Conservation (phyloP, 768 basidiomycete genomes). For the Tephrocybe sp. region DNA sequence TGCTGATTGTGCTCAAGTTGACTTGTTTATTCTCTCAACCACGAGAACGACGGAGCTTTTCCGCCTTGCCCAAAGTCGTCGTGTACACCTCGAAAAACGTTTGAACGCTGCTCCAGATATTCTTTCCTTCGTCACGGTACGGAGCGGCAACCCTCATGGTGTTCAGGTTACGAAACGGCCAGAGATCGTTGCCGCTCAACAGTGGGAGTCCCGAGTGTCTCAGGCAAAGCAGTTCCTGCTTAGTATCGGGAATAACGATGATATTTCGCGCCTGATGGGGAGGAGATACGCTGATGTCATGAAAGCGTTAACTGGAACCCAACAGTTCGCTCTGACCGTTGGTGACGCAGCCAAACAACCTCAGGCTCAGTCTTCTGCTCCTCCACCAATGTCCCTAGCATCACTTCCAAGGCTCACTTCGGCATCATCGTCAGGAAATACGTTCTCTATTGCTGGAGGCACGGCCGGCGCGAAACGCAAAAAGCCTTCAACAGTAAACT, state of each 20-base stretch:
- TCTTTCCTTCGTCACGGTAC: slow-evolving; percentile 23
- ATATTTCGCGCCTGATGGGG: slow-evolving; percentile 32
- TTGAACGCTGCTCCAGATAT: slow-evolving; percentile 22
- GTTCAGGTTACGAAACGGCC: slow-evolving; percentile 27
- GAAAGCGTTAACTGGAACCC: slow-evolving; percentile 21
- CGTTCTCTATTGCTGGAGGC: neutral
- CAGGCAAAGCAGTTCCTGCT: slow-evolving; percentile 26
- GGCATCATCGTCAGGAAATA: neutral
- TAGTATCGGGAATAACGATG: slow-evolving; percentile 25
- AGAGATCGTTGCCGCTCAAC: slow-evolving; percentile 18
- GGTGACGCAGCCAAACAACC: neutral
- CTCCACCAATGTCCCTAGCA: neutral
- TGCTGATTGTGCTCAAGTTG: slow-evolving; percentile 25
- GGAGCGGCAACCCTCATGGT: slow-evolving; percentile 25
- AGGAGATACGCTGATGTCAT: slow-evolving; percentile 28
- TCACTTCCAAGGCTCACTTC: neutral
- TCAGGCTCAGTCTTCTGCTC: too few relatives aligned
- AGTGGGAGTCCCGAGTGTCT: slow-evolving; percentile 24
- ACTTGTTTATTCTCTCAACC: slow-evolving; percentile 26
- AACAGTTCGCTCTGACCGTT: slow-evolving; percentile 2
- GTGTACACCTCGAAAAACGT: slow-evolving; percentile 24
- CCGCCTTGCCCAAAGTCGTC: slow-evolving; percentile 17
- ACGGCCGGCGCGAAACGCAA: slow-evolving; percentile 22
- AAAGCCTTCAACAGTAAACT: slow-evolving; percentile 9
- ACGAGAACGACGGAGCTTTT: slow-evolving; percentile 14